These are phyloP conservation scores for Polytrichum formosum DNA, from an alignment of 225 moss, liverwort and hornwort species.

Conservation along the genomic window DNA sequence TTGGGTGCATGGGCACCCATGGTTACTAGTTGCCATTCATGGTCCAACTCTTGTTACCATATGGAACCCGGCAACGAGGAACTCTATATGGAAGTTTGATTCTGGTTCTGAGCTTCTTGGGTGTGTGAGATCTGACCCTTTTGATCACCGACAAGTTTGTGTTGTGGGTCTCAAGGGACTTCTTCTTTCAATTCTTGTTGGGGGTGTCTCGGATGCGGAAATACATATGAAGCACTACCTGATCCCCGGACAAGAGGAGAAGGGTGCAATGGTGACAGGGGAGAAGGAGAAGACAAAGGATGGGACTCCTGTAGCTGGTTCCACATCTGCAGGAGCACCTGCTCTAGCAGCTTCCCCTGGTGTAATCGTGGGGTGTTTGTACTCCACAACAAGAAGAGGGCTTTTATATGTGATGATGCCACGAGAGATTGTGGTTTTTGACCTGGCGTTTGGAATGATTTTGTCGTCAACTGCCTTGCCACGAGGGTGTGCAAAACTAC, in stretches of 20 bases:
- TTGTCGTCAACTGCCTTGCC: conserved; percentile 79
- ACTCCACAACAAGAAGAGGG: conserved; percentile 70
- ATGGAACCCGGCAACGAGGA: conserved; percentile 72
- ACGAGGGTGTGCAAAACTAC: conserved; percentile 70
- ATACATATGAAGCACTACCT: conserved; percentile 65
- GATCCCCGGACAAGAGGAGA: conserved; percentile 73
- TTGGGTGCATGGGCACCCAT: conserved; percentile 92
- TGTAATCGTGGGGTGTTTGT: conserved; percentile 72
- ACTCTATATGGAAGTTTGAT: conserved; percentile 82
- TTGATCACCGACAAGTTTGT: conserved; percentile 86
- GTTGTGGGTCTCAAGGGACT: conserved; percentile 79
- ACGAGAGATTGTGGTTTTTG: conserved; percentile 85
- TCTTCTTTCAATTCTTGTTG: conserved; percentile 68
- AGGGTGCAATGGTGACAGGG: conserved; percentile 38
- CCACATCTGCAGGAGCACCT: conserved; percentile 73
- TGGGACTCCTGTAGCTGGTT: conserved; percentile 45
- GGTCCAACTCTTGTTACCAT: conserved; percentile 86
- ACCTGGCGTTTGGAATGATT: conserved; percentile 83
- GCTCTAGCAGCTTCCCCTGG: conserved; percentile 76
- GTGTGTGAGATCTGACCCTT: conserved; percentile 82
- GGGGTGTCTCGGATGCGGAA: conserved; percentile 71
- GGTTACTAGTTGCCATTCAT: conserved; percentile 88
- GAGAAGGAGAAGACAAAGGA: conserved; percentile 78
- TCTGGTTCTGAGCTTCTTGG: conserved; percentile 78
- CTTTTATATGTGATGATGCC: conserved; percentile 79